phyloP scores from a whole-genome alignment of 306 rosid genomes.

The Prosopis cineraria region DNA sequence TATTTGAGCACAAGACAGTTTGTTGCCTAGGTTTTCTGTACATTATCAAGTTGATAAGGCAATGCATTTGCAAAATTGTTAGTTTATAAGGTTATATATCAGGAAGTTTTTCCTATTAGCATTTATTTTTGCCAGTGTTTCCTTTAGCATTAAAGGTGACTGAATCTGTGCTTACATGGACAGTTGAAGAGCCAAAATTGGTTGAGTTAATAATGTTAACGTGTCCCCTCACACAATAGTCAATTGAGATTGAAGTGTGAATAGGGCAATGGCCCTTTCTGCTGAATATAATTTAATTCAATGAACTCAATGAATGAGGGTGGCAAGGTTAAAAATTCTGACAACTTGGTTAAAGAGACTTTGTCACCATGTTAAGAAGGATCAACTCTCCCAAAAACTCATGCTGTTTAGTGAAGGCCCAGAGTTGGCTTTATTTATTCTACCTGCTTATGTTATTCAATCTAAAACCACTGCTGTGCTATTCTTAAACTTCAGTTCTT shows the following conservation, averaged over 20 bases:
- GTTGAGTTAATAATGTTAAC: background rate
- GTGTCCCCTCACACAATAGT: background rate
- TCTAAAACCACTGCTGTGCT: background rate
- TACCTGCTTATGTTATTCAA: background rate
- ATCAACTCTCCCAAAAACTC: background rate
- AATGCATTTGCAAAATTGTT: background rate
- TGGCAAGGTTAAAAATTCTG: background rate
- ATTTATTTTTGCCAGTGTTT: background rate
- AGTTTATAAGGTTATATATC: background rate
- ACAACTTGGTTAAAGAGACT: background rate
- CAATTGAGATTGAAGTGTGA: background rate
- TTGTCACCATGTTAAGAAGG: background rate
- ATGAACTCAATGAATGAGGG: background rate
- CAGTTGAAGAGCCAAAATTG: background rate
- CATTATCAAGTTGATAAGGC: background rate
- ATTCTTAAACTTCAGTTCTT: constrained; percentile 15
- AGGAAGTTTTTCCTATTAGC: background rate
- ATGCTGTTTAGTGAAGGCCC: background rate
- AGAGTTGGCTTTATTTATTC: background rate
- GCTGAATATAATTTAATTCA: background rate
- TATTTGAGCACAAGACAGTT: background rate
- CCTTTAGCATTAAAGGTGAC: background rate
- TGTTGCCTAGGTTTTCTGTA: background rate
- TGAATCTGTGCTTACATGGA: background rate
- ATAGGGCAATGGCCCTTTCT: background rate